Evolutionary conservation across 371 early-diverging fungal species (phyloP), one percentile per base, ranked within the genome.

Genomic region (Mortierella sp.): DNA sequence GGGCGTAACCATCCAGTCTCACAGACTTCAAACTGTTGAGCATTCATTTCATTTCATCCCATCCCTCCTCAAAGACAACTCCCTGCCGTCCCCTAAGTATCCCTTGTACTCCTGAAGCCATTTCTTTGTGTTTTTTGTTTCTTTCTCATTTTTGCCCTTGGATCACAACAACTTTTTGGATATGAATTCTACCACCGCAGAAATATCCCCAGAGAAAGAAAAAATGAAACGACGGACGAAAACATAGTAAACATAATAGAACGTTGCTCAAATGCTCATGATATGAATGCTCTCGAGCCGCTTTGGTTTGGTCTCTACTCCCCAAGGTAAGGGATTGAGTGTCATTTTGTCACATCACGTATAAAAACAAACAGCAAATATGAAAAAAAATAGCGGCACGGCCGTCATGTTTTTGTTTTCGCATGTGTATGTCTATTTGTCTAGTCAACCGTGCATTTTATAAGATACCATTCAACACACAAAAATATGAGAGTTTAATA

Each of bases 401-500:
- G 58, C 34, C 55, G 7, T 31, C 34, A 55, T 55, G 11, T 26
- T 55, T 55, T 9, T 29, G 26, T 52, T 52, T 24, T 24, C 29
- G 14, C 58, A 58, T 58, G 58, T 19, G 58, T 53, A 44, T 47
- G 34, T 34, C n/a, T n/a, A n/a, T n/a, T n/a, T n/a, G n/a, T n/a
- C n/a, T 2, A 14, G 22, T 48, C 48, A 10, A 48, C 31, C 14
- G 34, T 31, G 19, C 34, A 19, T 48, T 53, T 24, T 31, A n/a
- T n/a, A n/a, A n/a, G n/a, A n/a, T n/a, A n/a, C n/a, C 55, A 4
- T 29, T 29, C 58, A 11, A 19, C 31, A 34, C 2, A 16, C 58
- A 31, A n/a, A 48, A n/a, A 48, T 22, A 45, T n/a, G n/a, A 58
- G 58, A 58, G 58, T 58, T 31, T 58, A 58, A 58, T 58, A 58